Percentiles rank a stretch among this genome's conserved stretches.
These are phyloP conservation scores for Ochetophila trinervis DNA, from an alignment of 306 rosid species.

Conservation along the genomic window DNA sequence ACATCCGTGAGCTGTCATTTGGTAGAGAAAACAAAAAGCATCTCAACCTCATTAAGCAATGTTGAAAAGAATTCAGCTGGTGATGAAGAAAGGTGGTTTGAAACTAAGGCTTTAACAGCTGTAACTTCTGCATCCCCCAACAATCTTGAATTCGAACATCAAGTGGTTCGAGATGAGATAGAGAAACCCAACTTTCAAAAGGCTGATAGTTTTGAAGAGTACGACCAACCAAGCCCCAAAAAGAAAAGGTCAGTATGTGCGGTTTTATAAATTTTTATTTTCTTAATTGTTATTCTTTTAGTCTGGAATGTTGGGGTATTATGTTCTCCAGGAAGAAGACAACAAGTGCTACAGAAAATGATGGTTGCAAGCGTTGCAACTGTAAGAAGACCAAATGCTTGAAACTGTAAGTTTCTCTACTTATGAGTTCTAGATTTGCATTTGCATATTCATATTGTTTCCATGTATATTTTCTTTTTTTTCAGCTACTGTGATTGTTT, in stretches of 20 bases:
- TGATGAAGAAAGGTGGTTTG: constrained; percentile 30
- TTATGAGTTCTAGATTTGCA: constrained; percentile 6
- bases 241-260: constrained; percentile 49
- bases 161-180: constrained; percentile 29
- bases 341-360: constrained; percentile 22
- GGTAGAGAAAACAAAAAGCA: constrained; percentile 24
- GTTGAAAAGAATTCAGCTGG: constrained; percentile 27
- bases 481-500: constrained; percentile 80
- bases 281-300: constrained; percentile 5
- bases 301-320: constrained; percentile 17
- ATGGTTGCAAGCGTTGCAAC: constrained; percentile 56
- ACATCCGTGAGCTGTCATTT: constrained; percentile 26
- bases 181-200: constrained; percentile 23
- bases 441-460: not conserved
- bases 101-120: constrained; percentile 22
- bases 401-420: constrained; percentile 61
- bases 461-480: constrained; percentile 16
- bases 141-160: constrained; percentile 15
- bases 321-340: constrained; percentile 49
- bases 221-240: constrained; percentile 31
- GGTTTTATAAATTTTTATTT: not conserved
- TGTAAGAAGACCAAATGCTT: constrained; percentile 69
- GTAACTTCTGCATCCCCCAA: constrained; percentile 31
- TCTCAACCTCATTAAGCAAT: constrained; percentile 17
- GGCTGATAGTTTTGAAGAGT: constrained; percentile 31